Conservation (phyloP, 371 early-diverging fungal genomes). For the Sporodiniella umbellata region DNA sequence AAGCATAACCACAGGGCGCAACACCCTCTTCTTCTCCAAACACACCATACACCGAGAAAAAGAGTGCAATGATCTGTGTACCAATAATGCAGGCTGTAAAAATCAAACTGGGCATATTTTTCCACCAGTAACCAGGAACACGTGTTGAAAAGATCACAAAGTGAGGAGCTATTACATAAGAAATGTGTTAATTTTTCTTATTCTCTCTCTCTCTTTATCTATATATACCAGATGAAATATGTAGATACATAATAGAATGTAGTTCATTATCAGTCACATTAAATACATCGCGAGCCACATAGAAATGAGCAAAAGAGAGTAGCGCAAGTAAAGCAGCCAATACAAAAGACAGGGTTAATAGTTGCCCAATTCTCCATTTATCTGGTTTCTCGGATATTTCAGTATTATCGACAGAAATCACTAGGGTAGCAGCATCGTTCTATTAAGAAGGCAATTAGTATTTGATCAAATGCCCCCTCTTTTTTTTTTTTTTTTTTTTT, state of each 20-base stretch:
- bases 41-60: constrained; percentile 83
- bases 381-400: constrained; percentile 77
- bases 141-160: constrained; percentile 97
- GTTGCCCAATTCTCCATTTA: constrained; percentile 87
- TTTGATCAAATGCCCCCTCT: too few species aligned
- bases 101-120: constrained; percentile 72
- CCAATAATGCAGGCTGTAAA: constrained; percentile 83
- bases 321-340: constrained; percentile 68
- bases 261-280: constrained; percentile 40
- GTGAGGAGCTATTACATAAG: constrained; percentile 69
- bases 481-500: too few species aligned
- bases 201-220: constrained; percentile 11
- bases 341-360: constrained; percentile 75
- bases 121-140: constrained; percentile 87
- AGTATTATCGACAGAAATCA: constrained; percentile 90
- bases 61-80: constrained; percentile 88
- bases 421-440: constrained; percentile 90
- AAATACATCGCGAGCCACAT: constrained; percentile 63
- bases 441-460: too few species aligned
- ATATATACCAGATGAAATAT: constrained; percentile 76
- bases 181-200: background rate
- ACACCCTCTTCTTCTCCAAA: constrained; percentile 43
- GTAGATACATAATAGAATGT: constrained; percentile 85
- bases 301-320: constrained; percentile 84
- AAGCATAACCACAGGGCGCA: constrained; percentile 53